Conservation (phyloP, 345 rosid species). For the Noccaea caerulescens region DNA sequence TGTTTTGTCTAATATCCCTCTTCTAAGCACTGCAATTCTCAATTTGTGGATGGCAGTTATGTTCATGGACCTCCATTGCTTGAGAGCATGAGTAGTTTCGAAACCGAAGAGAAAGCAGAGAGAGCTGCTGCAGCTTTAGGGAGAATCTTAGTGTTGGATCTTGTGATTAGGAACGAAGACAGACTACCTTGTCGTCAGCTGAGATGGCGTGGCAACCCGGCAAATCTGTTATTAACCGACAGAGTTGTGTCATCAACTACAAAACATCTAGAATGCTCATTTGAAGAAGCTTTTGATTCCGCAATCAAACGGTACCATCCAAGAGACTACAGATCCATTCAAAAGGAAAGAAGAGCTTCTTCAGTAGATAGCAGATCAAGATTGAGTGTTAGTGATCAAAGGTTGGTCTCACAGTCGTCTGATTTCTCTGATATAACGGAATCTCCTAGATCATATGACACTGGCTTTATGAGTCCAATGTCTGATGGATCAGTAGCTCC, state of each 20-base stretch:
- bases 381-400: conserved; percentile 51
- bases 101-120: conserved; percentile 67
- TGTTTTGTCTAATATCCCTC: neutral
- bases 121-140: conserved; percentile 89
- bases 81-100: conserved; percentile 81
- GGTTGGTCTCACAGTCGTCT: conserved; percentile 56
- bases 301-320: conserved; percentile 77
- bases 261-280: conserved; percentile 49
- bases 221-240: conserved; percentile 86
- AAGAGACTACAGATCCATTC: conserved; percentile 75
- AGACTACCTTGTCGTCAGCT: conserved; percentile 92
- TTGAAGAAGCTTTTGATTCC: conserved; percentile 78
- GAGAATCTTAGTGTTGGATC: conserved; percentile 87
- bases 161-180: conserved; percentile 95
- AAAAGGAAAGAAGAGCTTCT: conserved; percentile 81
- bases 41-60: conserved; percentile 60
- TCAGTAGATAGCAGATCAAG: conserved; percentile 74
- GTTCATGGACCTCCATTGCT: conserved; percentile 93
- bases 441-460: conserved; percentile 62
- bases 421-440: conserved; percentile 72
- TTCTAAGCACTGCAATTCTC: conserved; percentile 27
- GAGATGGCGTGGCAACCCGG: conserved; percentile 97
- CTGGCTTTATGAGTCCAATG: conserved; percentile 56
- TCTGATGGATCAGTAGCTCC: conserved; percentile 53
- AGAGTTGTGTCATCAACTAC: conserved; percentile 49